Base-by-base conservation (phyloP, 441 rosid genomes). In the Gossypium davidsonii region DNA sequence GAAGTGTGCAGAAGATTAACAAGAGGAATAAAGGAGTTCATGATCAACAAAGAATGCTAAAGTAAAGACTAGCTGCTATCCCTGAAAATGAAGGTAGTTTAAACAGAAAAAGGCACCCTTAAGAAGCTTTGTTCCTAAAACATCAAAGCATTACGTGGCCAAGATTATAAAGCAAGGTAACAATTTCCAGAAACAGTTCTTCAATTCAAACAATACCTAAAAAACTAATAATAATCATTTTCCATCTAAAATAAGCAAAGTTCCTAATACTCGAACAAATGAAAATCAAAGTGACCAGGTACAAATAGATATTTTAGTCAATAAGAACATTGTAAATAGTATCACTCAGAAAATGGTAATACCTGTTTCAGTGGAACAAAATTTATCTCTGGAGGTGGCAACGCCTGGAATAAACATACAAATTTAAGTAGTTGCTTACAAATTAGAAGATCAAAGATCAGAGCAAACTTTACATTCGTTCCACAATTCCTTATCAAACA, bases 281-380 rank as follows among this genome's bases (percentile, higher is more conserved):
- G 46, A 5, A 51, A 28, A 39, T 51, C 44, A 67, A 11, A 26
- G 25, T 51, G 1, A 10, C 46, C 52, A 51, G 58, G 42, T 28
- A 10, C 20, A 23, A 10, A 15, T 8, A 51, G 59, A 6, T 15
- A 48, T n/a, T 63, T 11, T 17, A 73, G 42, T 62, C 42, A 60
- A 72, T 48, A 51, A 61, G 69, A 26, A 42, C 9, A 48, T 10
- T 21, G 25, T 3, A 49, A 28, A 17, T 52, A 17, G 34, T 67
- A 66, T 62, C 23, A 37, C 39, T 46, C 11, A 21, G 34, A 31
- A 63, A 59, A 12, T 49, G 0, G 68, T 64, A 8, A 15, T 83
- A 88, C 98, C 94, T 92, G 98, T 78, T 92, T 92, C 77, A 94
- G 78, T 39, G 98, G 99, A 71, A 88, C 83, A 79, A 94, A 95